Base-by-base conservation (phyloP, 202 grass and related monocot genomes). In the Digitaria exilis region DNA sequence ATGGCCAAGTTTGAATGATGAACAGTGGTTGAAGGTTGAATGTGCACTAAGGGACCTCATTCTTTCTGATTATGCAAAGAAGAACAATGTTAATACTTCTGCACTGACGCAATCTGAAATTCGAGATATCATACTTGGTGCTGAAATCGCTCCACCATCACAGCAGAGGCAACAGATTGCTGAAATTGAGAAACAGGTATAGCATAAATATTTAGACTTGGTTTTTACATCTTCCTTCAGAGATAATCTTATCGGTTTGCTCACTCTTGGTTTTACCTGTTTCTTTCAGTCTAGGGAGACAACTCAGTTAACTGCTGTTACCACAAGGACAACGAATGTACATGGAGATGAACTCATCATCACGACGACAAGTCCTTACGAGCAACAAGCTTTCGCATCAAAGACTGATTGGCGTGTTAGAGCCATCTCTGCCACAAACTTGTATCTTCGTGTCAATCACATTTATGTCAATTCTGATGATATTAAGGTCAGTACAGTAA, bases 381-480 rank as follows among this genome's bases (percentile, higher is more conserved):
- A 98, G 80, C 96, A 98, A 87, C 59, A 67, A 84, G 96, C 96
- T 67, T 98, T 98, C 58, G 96, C 92, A 39, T 98, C 96, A 7
- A 98, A 98, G 78, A 98, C 96, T 15, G 96, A 98, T 71, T 98
- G 96, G 96, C 96, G 96, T 73, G 96, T 98, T 24, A 95, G 96
- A 68, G 91, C 96, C 49, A 98, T 98, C 81, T 98, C 96, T 78
- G 96, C 96, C 25, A 98, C 96, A 74, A 98, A 98, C 90, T 85
- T 98, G 62, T 93, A 98, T 82, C 96, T 98, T 84, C 96, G 96
- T 62, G 96, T 98, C 39, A 95, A 94, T 80, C 96, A 98, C 71
- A 98, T 98, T 83, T 98, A 98, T 85, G 96, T 96, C 25, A 98
- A 98, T 88, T 98, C 96, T 54, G 93, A 98, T 87, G 96, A 98